Conservation (phyloP, 2,329 filamentous ascomycete genomes). For the Paracoccidioides brasiliensis region DNA sequence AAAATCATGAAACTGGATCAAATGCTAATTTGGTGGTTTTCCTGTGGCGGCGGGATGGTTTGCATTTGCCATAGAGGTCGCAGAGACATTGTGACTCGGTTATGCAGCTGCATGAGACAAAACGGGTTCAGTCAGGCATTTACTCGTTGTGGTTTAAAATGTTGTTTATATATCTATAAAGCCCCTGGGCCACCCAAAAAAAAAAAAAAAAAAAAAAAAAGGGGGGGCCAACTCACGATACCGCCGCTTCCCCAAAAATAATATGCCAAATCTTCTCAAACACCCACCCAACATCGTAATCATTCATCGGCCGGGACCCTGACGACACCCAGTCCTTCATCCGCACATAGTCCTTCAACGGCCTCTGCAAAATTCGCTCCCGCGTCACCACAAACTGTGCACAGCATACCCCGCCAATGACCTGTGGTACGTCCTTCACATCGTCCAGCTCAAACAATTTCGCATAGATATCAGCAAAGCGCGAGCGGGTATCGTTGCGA, state of each 20-base stretch:
- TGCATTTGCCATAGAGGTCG: neutral
- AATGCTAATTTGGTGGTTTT: too few relatives aligned
- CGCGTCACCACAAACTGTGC: constrained; percentile 51
- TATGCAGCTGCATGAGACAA: neutral
- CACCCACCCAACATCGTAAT: constrained; percentile 45
- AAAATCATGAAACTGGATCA: too few relatives aligned
- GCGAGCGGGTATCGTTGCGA: constrained; percentile 15
- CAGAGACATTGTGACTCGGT: neutral
- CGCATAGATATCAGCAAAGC: constrained; percentile 12
- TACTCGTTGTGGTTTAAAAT: neutral
- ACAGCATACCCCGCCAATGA: constrained; percentile 48
- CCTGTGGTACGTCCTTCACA: constrained; percentile 4
- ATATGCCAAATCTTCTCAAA: constrained; percentile 56
- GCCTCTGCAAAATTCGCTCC: constrained; percentile 37
- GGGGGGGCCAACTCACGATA: constrained; percentile 33
- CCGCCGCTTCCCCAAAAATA: constrained; percentile 32
- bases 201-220: neutral
- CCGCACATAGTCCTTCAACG: constrained; percentile 41
- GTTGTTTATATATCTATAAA: neutral
- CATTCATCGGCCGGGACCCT: constrained; percentile 32
- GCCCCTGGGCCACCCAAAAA: neutral
- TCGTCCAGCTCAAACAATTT: constrained; percentile 21
- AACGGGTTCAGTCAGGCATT: neutral
- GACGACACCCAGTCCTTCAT: constrained; percentile 46
- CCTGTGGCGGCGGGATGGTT: neutral